Evolutionary conservation across 1,284 basidiomycete genomes (phyloP), one percentile per base, ranked within the genome.

Genomic region (Fomitopsis palustris): DNA sequence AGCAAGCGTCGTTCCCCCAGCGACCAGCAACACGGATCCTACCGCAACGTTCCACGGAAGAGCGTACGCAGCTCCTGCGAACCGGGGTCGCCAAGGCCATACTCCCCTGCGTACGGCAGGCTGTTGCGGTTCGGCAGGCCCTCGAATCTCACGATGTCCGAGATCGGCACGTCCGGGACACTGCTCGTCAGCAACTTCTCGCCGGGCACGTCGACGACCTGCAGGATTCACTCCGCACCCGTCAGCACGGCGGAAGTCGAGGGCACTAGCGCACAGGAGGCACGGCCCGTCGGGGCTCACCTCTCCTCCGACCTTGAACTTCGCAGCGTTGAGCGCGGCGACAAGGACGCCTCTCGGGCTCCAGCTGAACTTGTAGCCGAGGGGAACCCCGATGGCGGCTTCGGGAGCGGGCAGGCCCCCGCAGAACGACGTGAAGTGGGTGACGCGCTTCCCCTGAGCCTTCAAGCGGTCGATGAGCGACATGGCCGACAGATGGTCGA

Each of bases 311-410:
- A 95, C 75, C 67, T 84, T 82, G 75, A 89, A 97, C 61, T 73
- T 74, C 8, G 95, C 95, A 0, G 80, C 75, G 69, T 96, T 96
- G 62, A 88, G 75, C 0, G 93, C 90, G 1, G 95, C 95, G 16
- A 83, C 85, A 41, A 98, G 77, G 3, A 96, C 95, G 1, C 93
- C 95, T 62, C 87, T 83, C 2, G 96, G 95, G 58, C 87, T 92
- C 96, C 95, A 98, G 61, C 93, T 95, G 72, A 98, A 98, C 74
- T 97, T 97, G 75, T 98, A 98, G 33, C 90, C 85, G 17, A 96
- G 76, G 2, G 94, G 85, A 12, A 84, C 85, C 35, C 82, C 83
- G 54, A 73, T 74, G 56, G 76, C 69, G 19, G 76, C 78, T 53
- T 92, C 89, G 0, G 93, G 92, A 3, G 91, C 89, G 0, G 95